Conservation (phyloP, 129 eudicot species). For the Arctium lappa region DNA sequence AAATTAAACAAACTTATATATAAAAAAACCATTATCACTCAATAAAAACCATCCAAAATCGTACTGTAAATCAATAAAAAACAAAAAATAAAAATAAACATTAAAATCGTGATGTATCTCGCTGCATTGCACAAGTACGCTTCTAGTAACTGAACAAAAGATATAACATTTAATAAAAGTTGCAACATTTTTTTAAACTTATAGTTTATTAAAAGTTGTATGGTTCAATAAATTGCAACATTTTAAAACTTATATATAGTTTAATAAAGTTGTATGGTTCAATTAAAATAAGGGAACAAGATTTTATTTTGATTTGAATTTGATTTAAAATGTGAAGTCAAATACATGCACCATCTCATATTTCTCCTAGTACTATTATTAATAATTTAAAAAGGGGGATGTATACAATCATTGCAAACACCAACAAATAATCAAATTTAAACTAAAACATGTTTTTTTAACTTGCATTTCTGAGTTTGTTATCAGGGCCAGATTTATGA, state of each 20-base stretch:
- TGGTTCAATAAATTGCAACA: neutral
- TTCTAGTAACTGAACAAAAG: too few species aligned
- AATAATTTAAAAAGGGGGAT: conserved; percentile 12
- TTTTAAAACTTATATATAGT: neutral
- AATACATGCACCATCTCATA: conserved; percentile 39
- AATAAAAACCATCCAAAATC: too few species aligned
- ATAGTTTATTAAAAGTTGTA: neutral
- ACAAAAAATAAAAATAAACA: too few species aligned
- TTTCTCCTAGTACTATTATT: conserved; percentile 26
- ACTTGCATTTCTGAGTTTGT: neutral
- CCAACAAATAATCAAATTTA: neutral
- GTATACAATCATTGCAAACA: conserved; percentile 29
- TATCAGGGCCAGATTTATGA: neutral
- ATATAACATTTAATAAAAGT: neutral
- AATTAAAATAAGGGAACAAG: neutral
- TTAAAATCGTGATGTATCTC: too few species aligned
- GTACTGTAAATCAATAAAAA: too few species aligned
- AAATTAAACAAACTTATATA: too few species aligned
- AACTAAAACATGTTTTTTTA: neutral
- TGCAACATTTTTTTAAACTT: neutral
- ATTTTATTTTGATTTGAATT: conserved; percentile 33
- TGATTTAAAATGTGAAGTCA: conserved; percentile 21
- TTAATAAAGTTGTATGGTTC: neutral
- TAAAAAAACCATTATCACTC: too few species aligned
- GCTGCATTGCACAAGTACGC: too few species aligned